Base-by-base conservation (phyloP, 2,329 filamentous ascomycete species). In the Dothidotthia symphoricarpi region DNA sequence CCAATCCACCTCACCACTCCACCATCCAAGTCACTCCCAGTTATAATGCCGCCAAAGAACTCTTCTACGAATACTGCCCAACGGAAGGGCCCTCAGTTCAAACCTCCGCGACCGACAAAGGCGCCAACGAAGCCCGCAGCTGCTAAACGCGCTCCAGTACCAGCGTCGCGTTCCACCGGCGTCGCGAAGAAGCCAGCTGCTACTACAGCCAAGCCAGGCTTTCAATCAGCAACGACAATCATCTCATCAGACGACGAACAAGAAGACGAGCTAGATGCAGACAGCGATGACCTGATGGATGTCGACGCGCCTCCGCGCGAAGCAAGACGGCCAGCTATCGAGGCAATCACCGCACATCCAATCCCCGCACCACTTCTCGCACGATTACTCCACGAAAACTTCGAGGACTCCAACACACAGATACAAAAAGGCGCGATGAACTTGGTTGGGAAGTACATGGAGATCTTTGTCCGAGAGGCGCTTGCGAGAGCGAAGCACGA, bases 381-480 rank as follows among this genome's bases (percentile, higher is more conserved):
- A 8, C 78, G 82, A 24, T 70, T 96, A 3, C 72, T 96, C 24
- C 84, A 94, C 61, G 81, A 90, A 53, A 81, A 86, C 61, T 95
- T 96, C 59, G 75, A 73, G 30, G 70, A 84, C 17, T 38, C 52
- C 10, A 52, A 61, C 11, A 64, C 54, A 24, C 55, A 63, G 31
- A 67, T 66, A 37, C 55, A 62, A 37, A 59, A 60, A 30, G 64
- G 63, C 24, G 62, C 53, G 3, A 87, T 90, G 62, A 76, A 72
- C 6, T 79, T 89, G 1, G 78, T 90, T 41, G 85, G 82, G 11
- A 88, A 85, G 69, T 97, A 97, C 63, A 77, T 96, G 67, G 88
- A 96, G 66, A 80, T 91, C 0, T 97, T 96, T 69, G 85, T 95
- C 36, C 77, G 86, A 45, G 91, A 97, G 70, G 88, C 88, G 1